Evolutionary conservation across 2,329 filamentous ascomycete genomes (phyloP), one percentile per base, ranked within the genome.

Genomic region (Apiospora sp.): DNA sequence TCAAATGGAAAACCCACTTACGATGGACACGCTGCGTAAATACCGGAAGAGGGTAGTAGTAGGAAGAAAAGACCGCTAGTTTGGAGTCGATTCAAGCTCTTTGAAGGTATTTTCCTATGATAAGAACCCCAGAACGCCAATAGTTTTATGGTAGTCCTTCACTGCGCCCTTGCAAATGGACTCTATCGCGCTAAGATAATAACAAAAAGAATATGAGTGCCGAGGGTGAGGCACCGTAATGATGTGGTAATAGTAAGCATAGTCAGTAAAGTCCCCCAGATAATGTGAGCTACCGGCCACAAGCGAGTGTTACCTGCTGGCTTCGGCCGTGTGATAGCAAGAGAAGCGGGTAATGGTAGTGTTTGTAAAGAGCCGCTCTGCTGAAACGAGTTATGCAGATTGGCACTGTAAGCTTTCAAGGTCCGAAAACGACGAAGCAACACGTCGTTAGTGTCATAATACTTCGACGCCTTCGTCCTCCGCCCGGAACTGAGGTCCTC

Each of bases 381-480:
- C 37, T 70, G 37, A 58, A 70, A 70, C 19, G 49, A 64, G 58
- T n/a, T 64, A 70, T 58, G 68, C 46, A 41, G 30, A 58, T 58
- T 58, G 34, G 68, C 27, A 4, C 58, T 13, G 34, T 41, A 37
- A 37, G 30, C 4, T 30, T 30, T 22, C 7, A 30, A n/a, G 16
- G 54, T 12, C 16, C 54, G 30, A 22, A 69, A 43, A 69, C n/a
- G 37, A 22, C 19, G 49, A 19, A 13, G 3, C 13, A 46, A 24
- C 37, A 27, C 70, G 68, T 71, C 64, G 68, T 44, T 61, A 72
- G 44, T 41, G 77, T 82, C 78, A 82, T 79, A 77, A 80, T 14
- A 90, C 85, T 78, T 88, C 88, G 76, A 88, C 85, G 4, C 87
- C 88, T 68, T 88, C 88, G 46, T 87, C 84, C 76, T 91, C 89